A percentile compares a stretch with the other conserved stretches of the same genome.
These are phyloP conservation scores for Isatis tinctoria DNA, from an alignment of 345 rosid genomes.

Conservation along the genomic window DNA sequence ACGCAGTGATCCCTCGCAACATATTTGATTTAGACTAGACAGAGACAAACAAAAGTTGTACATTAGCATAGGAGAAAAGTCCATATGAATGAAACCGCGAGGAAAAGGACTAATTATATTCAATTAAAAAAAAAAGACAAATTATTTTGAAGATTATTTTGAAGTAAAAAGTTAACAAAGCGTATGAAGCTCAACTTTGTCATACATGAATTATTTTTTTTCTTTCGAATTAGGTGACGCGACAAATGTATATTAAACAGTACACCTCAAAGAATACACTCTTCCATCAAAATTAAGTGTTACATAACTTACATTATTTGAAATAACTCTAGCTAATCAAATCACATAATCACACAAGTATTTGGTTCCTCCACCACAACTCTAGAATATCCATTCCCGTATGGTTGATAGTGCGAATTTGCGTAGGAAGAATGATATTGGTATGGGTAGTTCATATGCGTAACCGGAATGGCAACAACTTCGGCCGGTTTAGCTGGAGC, in stretches of 20 bases:
- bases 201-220: background rate
- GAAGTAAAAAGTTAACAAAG: background rate
- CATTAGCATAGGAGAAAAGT: background rate
- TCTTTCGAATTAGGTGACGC: background rate
- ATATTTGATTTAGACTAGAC: too few relatives aligned
- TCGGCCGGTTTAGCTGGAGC: background rate
- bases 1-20: background rate
- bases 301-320: background rate
- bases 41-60: too few relatives aligned
- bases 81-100: background rate
- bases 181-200: background rate
- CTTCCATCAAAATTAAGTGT: conserved; percentile 8
- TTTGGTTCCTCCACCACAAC: conserved; percentile 10
- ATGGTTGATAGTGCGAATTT: conserved; percentile 12
- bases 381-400: background rate
- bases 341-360: conserved; percentile 26
- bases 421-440: conserved; percentile 4
- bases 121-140: too few relatives aligned
- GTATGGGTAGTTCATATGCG: background rate
- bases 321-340: background rate
- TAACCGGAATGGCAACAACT: conserved; percentile 4
- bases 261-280: background rate
- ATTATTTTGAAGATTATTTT: too few relatives aligned
- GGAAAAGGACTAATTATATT: background rate
- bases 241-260: background rate